phyloP scores from a whole-genome alignment of 495 filamentous ascomycete genomes.

The Podospora sp. region DNA sequence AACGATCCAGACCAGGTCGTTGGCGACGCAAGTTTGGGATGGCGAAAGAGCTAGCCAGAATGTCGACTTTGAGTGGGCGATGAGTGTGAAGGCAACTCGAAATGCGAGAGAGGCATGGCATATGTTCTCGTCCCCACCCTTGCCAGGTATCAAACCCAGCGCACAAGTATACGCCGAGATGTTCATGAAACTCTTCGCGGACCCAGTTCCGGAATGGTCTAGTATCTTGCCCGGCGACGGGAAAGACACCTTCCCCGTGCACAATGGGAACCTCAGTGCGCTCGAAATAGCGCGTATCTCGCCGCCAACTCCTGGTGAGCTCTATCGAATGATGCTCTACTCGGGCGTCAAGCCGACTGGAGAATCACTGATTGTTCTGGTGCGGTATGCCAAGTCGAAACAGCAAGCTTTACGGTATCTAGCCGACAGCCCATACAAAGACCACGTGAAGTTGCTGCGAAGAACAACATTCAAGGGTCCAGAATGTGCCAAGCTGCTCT shows the following conservation, averaged over 20 bases:
- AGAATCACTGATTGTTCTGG: slow-evolving; percentile 38
- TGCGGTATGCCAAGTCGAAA: slow-evolving; percentile 38
- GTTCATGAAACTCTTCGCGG: slow-evolving; percentile 47
- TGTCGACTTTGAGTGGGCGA: slow-evolving; percentile 40
- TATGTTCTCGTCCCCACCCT: slow-evolving; percentile 39
- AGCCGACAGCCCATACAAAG: slow-evolving; percentile 33
- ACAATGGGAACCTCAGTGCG: slow-evolving; percentile 45
- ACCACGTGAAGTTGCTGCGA: slow-evolving; percentile 17
- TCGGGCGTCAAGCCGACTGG: slow-evolving; percentile 40
- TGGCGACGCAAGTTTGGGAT: slow-evolving; percentile 28
- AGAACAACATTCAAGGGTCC: slow-evolving; percentile 7
- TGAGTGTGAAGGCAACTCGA: slow-evolving; percentile 42
- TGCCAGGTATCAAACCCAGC: slow-evolving; percentile 31
- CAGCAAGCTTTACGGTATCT: slow-evolving; percentile 41
- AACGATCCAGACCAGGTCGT: slow-evolving; percentile 45
- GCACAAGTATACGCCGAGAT: slow-evolving; percentile 46
- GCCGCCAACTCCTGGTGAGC: slow-evolving; percentile 40
- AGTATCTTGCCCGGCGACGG: slow-evolving; percentile 43
- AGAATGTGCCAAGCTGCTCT: neutral
- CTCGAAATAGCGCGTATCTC: slow-evolving; percentile 45
- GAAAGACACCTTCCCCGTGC: slow-evolving; percentile 39
- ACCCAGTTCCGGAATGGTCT: slow-evolving; percentile 14
- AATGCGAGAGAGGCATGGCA: slow-evolving; percentile 51
- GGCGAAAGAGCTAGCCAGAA: slow-evolving; percentile 31
- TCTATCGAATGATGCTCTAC: slow-evolving; percentile 45